A percentile compares a stretch with the other conserved stretches of the same genome.
These are phyloP conservation scores for Balamuthia mandrillaris DNA, from an alignment of 208 protist genomes.

Conservation along the genomic window DNA sequence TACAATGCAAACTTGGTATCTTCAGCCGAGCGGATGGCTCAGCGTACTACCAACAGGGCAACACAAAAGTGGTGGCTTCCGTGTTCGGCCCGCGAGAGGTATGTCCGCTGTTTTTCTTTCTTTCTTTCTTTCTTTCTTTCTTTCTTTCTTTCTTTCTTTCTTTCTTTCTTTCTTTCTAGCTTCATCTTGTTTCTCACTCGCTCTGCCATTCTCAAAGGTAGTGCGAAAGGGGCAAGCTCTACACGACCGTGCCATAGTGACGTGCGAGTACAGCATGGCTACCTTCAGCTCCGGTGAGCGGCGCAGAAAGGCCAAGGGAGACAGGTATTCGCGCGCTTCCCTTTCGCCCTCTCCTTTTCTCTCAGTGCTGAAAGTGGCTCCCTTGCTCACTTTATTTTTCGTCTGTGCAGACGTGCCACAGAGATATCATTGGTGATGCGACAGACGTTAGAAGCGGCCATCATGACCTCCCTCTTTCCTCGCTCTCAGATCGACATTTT, in stretches of 20 bases:
- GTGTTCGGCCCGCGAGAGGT: slow-evolving; percentile 80
- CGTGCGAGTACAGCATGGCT: slow-evolving; percentile 71
- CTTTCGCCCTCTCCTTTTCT: neutral
- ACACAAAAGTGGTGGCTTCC: slow-evolving; percentile 73
- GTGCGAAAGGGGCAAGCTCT: slow-evolving; percentile 36
- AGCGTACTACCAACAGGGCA: slow-evolving; percentile 68
- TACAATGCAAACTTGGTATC: slow-evolving; percentile 68
- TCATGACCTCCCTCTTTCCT: slow-evolving; percentile 60
- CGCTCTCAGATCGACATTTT: slow-evolving; percentile 79
- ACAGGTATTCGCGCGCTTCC: slow-evolving; percentile 27
- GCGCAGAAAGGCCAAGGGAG: slow-evolving; percentile 21
- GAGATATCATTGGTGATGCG: slow-evolving; percentile 68
- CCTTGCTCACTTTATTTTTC: neutral
- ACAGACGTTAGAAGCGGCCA: slow-evolving; percentile 66
- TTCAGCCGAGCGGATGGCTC: slow-evolving; percentile 75
- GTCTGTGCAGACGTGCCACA: neutral
- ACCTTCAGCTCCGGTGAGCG: slow-evolving; percentile 67
- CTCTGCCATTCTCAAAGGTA: neutral
- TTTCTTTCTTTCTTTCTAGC: neutral
- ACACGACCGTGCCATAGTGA: slow-evolving; percentile 71
- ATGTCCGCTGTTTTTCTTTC: neutral
- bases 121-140: neutral
- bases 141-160: neutral
- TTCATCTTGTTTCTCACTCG: neutral
- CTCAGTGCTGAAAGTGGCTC: neutral